Conservation (phyloP, 2,329 filamentous ascomycete genomes). For the Cladophialophora immunda region DNA sequence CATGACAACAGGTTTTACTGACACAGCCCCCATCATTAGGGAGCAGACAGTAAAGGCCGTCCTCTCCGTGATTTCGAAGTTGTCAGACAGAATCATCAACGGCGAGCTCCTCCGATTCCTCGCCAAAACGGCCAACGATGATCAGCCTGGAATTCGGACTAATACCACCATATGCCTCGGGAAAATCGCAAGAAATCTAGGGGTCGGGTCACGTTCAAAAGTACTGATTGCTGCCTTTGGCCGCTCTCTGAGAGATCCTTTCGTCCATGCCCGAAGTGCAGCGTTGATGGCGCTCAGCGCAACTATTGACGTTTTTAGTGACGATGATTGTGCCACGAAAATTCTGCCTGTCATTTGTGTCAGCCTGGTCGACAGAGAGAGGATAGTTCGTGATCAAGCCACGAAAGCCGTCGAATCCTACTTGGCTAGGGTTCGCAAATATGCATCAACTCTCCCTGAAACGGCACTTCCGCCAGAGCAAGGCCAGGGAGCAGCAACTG, state of each 20-base stretch:
- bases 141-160: conserved; percentile 94
- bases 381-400: conserved; percentile 89
- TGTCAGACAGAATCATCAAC: conserved; percentile 92
- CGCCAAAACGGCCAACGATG: conserved; percentile 95
- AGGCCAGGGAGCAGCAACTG: conserved; percentile 55
- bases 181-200: conserved; percentile 91
- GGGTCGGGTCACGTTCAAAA: conserved; percentile 78
- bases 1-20: conserved; percentile 92
- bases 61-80: conserved; percentile 82
- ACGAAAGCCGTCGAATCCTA: conserved; percentile 89
- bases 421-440: conserved; percentile 81
- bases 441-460: conserved; percentile 79
- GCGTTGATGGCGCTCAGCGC: conserved; percentile 84
- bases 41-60: conserved; percentile 97
- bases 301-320: conserved; percentile 84
- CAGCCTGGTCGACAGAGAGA: conserved; percentile 91
- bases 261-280: conserved; percentile 91
- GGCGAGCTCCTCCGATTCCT: conserved; percentile 90
- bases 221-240: conserved; percentile 93
- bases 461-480: conserved; percentile 74
- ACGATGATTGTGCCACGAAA: conserved; percentile 86
- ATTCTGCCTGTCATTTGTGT: conserved; percentile 86
- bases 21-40: conserved; percentile 86
- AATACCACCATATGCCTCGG: conserved; percentile 98
- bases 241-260: conserved; percentile 88